Evolutionary conservation across 164 flowering plant genomes (phyloP).

Genomic region (Houttuynia cordata): DNA sequence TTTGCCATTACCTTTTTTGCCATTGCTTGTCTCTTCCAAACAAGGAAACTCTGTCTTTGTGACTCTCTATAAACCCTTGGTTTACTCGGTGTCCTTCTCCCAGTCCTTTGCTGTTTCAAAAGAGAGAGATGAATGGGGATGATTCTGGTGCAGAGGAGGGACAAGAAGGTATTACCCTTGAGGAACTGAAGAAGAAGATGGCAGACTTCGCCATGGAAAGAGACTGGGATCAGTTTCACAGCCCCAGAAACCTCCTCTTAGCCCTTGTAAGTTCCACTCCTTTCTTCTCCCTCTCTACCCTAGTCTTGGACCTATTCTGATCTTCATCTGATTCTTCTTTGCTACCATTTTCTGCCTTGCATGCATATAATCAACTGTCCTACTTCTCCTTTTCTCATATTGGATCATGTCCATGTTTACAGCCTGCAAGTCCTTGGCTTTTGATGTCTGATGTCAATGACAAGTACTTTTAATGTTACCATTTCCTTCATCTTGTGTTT

Average conservation of each 20-base stretch:
- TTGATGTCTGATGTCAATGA: neutral
- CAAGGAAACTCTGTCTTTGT: too few relatives aligned
- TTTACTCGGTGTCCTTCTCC: neutral
- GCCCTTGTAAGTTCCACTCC: conserved; percentile 12
- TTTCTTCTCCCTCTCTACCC: neutral
- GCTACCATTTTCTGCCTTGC: neutral
- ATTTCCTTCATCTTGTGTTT: neutral
- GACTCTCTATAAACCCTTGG: neutral
- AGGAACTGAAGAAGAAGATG: conserved; percentile 16
- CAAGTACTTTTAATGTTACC: neutral
- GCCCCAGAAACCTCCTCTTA: conserved; percentile 19
- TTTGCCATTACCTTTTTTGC: too few relatives aligned
- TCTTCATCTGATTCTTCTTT: neutral
- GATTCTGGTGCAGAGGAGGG: conserved; percentile 3
- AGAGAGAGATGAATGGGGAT: conserved; percentile 11
- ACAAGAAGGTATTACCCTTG: conserved; percentile 12
- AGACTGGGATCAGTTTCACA: conserved; percentile 21
- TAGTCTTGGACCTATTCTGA: neutral
- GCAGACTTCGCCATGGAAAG: conserved; percentile 19
- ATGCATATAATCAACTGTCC: neutral
- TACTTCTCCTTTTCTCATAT: neutral
- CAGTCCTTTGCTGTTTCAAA: neutral
- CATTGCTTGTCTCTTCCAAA: too few relatives aligned
- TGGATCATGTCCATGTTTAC: neutral
- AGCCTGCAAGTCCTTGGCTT: neutral